Percentiles rank a stretch among this genome's conserved stretches.
phyloP scores from a whole-genome alignment of 106 monocot genomes.

The Acanthochlamys bracteata region DNA sequence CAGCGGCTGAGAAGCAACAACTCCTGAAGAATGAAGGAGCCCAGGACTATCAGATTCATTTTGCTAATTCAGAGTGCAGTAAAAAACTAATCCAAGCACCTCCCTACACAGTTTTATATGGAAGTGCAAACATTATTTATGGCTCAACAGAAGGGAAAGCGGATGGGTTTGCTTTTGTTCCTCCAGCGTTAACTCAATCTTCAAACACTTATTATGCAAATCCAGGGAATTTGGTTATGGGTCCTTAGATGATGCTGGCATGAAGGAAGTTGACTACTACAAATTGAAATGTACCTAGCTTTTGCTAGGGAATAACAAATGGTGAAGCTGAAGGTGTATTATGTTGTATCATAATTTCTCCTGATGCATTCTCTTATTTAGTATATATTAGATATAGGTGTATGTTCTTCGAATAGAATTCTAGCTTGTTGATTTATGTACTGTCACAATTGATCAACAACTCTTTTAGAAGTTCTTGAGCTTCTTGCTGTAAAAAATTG shows the following conservation, averaged over 20 bases:
- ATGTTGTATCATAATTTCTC: conserved; percentile 13
- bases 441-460: neutral
- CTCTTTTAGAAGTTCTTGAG: neutral
- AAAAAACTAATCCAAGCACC: conserved; percentile 16
- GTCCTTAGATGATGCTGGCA: conserved; percentile 26
- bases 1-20: conserved; percentile 17
- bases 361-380: neutral
- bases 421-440: neutral
- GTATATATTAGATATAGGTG: neutral
- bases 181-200: conserved; percentile 31
- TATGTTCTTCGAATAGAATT: neutral
- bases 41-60: conserved; percentile 17
- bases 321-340: conserved; percentile 5
- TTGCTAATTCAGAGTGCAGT: conserved; percentile 17
- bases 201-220: conserved; percentile 41
- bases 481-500: neutral
- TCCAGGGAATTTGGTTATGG: conserved; percentile 72
- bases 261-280: neutral
- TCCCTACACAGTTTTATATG: conserved; percentile 17
- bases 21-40: conserved; percentile 11
- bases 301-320: neutral
- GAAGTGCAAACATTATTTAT: conserved; percentile 24
- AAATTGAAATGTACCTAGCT: neutral
- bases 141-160: conserved; percentile 29
- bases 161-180: conserved; percentile 59